Conservation (phyloP, 2,329 filamentous ascomycete genomes). For the Metarhizium rileyi region DNA sequence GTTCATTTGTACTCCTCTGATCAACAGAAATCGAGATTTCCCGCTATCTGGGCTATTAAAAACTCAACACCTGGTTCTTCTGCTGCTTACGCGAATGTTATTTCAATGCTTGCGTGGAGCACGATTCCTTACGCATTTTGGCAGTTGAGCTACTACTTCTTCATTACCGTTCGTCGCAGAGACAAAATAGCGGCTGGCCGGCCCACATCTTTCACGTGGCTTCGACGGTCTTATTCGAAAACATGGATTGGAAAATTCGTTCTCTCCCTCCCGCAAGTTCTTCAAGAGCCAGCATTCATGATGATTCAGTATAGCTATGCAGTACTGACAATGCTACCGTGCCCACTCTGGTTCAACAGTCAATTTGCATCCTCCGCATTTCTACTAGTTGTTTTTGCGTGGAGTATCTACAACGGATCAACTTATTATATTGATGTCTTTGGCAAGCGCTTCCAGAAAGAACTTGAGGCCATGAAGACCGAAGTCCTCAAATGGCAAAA, state of each 20-base stretch:
- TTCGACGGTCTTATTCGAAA: slow-evolving; percentile 82
- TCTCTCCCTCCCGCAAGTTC: slow-evolving; percentile 58
- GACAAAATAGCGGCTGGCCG: slow-evolving; percentile 94
- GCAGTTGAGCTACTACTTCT: slow-evolving; percentile 87
- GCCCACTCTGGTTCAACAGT: slow-evolving; percentile 89
- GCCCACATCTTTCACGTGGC: slow-evolving; percentile 95
- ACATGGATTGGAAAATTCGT: slow-evolving; percentile 83
- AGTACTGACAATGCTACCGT: slow-evolving; percentile 85
- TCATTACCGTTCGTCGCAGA: slow-evolving; percentile 89
- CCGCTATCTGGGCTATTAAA: slow-evolving; percentile 77
- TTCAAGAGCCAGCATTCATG: slow-evolving; percentile 94
- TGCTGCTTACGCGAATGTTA: slow-evolving; percentile 66
- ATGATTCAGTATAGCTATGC: slow-evolving; percentile 89
- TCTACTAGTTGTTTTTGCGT: slow-evolving; percentile 73
- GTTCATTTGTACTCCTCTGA: slow-evolving; percentile 68
- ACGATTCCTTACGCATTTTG: slow-evolving; percentile 86
- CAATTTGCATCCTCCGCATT: slow-evolving; percentile 70
- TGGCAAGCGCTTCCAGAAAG: slow-evolving; percentile 91
- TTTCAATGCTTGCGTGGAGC: slow-evolving; percentile 88
- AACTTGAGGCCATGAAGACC: slow-evolving; percentile 77
- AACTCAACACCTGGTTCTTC: slow-evolving; percentile 57
- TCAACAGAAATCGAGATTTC: slow-evolving; percentile 61
- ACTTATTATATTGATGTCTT: slow-evolving; percentile 99
- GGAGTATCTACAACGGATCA: slow-evolving; percentile 94
- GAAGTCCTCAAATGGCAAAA: slow-evolving; percentile 86